Conservation (phyloP, 768 basidiomycete species). For the Podaxis rugospora region DNA sequence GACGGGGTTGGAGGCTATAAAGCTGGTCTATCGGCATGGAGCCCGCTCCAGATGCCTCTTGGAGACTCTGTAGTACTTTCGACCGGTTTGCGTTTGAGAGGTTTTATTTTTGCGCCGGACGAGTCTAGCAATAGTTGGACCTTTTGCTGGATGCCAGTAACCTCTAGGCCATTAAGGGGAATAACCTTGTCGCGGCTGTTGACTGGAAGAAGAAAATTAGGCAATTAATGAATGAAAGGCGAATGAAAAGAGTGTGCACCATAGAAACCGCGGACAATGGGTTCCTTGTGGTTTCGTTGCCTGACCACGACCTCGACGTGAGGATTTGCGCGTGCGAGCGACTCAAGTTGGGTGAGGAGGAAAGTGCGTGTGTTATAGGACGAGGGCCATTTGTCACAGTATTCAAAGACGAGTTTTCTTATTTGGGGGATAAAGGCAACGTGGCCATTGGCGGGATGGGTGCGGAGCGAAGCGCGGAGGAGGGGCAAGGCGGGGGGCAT, state of each 20-base stretch:
- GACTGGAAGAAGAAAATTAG: constrained; percentile 39
- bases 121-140: constrained; percentile 81
- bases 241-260: constrained; percentile 37
- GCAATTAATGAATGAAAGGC: constrained; percentile 4
- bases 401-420: constrained; percentile 88
- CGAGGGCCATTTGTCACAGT: constrained; percentile 78
- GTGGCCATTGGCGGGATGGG: constrained; percentile 72
- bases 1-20: constrained; percentile 27
- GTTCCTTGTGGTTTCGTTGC: constrained; percentile 70
- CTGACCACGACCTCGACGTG: constrained; percentile 84
- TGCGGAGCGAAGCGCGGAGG: constrained; percentile 40
- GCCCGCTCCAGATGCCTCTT: constrained; percentile 87
- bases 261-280: constrained; percentile 82
- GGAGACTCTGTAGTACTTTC: constrained; percentile 77
- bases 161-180: constrained; percentile 70
- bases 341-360: constrained; percentile 56
- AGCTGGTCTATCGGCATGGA: constrained; percentile 70
- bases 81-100: constrained; percentile 71
- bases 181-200: constrained; percentile 89
- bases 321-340: constrained; percentile 67
- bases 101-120: constrained; percentile 81
- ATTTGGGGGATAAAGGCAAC: constrained; percentile 68
- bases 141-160: constrained; percentile 71
- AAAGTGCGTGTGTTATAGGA: constrained; percentile 69
- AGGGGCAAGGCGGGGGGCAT: constrained; percentile 9